A percentile compares a stretch with the other conserved stretches of the same genome.
Conservation (phyloP, 1,284 basidiomycete genomes). For the Stereum hirsutum region DNA sequence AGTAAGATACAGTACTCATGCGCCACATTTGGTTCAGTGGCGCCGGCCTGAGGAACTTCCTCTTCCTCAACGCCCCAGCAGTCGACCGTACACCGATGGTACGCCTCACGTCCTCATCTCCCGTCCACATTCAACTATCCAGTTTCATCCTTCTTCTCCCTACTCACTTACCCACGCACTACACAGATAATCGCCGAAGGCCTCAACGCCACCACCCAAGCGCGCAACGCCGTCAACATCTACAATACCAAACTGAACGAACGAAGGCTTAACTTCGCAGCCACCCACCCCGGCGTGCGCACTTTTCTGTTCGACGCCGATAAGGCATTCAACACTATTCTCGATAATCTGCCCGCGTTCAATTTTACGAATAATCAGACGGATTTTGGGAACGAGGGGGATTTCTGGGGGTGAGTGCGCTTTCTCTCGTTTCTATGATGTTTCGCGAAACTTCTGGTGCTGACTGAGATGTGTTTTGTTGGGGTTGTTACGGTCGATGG, state of each 20-base stretch:
- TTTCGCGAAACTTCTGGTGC: neutral
- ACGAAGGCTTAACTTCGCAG: constrained; percentile 28
- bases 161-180: neutral
- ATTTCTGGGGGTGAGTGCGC: constrained; percentile 46
- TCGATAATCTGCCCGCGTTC: constrained; percentile 36
- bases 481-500: neutral
- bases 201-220: constrained; percentile 28
- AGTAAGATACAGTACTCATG: too few species aligned
- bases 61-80: constrained; percentile 51
- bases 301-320: constrained; percentile 46
- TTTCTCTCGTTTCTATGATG: neutral
- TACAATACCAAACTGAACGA: constrained; percentile 41
- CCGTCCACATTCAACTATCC: neutral
- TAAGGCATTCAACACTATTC: constrained; percentile 36
- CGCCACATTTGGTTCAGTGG: constrained; percentile 17
- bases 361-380: constrained; percentile 44
- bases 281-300: constrained; percentile 35
- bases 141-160: neutral
- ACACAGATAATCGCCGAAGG: constrained; percentile 38
- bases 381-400: constrained; percentile 33
- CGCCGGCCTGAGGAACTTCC: constrained; percentile 47
- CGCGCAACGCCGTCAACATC: constrained; percentile 36
- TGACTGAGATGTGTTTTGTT: neutral
- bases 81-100: constrained; percentile 45
- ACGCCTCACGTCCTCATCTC: constrained; percentile 6